phyloP scores from a whole-genome alignment of 2,329 filamentous ascomycete species.

The Aspergillus sp. region DNA sequence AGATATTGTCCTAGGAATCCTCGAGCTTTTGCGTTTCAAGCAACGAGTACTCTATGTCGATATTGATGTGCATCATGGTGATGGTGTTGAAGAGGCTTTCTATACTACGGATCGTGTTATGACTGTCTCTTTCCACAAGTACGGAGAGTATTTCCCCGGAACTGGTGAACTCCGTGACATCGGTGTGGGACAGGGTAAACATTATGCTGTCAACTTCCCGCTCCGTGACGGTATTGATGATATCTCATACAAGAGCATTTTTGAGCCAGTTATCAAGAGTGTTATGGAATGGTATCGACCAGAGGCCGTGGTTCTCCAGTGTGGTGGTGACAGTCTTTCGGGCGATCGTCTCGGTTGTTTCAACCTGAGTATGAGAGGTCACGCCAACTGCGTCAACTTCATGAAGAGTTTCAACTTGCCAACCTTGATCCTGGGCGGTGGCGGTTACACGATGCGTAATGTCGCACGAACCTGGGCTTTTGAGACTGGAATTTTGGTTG shows the following conservation, averaged over 20 bases:
- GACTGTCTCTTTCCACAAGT: constrained; percentile 69
- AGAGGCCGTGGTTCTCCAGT: constrained; percentile 64
- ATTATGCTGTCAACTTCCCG: constrained; percentile 67
- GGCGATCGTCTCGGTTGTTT: constrained; percentile 66
- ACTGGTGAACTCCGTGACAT: constrained; percentile 66
- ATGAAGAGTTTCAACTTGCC: constrained; percentile 65
- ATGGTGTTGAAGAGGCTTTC: constrained; percentile 67
- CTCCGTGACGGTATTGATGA: constrained; percentile 66
- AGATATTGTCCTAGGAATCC: constrained; percentile 64
- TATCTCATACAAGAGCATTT: constrained; percentile 62
- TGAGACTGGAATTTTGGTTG: constrained; percentile 77
- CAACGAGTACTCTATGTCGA: constrained; percentile 63
- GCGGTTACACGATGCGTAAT: constrained; percentile 67
- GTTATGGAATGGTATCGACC: constrained; percentile 67
- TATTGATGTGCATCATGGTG: constrained; percentile 64
- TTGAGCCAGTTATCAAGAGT: constrained; percentile 62
- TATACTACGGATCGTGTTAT: constrained; percentile 68
- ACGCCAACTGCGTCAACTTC: constrained; percentile 66
- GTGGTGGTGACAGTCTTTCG: constrained; percentile 63
- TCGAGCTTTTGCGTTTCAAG: constrained; percentile 60
- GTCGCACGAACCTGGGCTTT: constrained; percentile 59
- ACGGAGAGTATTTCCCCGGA: constrained; percentile 67
- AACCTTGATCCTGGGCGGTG: constrained; percentile 61
- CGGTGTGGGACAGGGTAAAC: constrained; percentile 61
- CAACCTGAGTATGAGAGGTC: constrained; percentile 65